Base-by-base conservation (phyloP, 1,284 basidiomycete species). In the Serendipita sp. region DNA sequence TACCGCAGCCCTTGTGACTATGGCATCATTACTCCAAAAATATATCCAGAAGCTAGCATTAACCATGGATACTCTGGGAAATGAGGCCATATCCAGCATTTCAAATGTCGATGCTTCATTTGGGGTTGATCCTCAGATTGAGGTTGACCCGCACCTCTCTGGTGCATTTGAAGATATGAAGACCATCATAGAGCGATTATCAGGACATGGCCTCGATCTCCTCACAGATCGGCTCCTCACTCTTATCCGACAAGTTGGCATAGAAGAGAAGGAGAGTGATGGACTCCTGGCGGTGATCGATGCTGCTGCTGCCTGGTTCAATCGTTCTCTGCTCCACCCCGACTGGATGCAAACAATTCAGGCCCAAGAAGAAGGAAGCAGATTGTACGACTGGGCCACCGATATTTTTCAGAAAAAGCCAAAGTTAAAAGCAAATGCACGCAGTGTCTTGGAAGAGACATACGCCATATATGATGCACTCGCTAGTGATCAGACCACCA, bases 101-200 rank as follows among this genome's bases (percentile, higher is more conserved):
- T 61, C 65, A 4, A 61, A 65, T 26, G 64, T 67, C 64, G 64
- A 67, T 34, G 35, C 67, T 29, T 60, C 64, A 62, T 62, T 65
- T 55, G 63, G 63, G 5, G 38, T 70, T 32, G 45, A 69, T 66
- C 29, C 69, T 71, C 13, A 35, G 32, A 63, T 74, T 10, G 67
- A 70, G 58, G 66, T 69, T 60, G 71, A 73, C 66, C 71, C 70
- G 17, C 71, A 67, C 13, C 68, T 78, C 38, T 61, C 69, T 4
- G 65, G 64, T 15, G 69, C 71, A 1, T 67, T 78, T 1, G 49
- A 64, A 1, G 72, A 77, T 49, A 42, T 76, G 5, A 74, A 75
- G 64, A 66, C 66, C 0, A 63, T 80, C n/a, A 64, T 79, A 1
- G 74, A 79, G 62, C 76, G 79, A 0, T 66, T 77, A 26, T 75